Conservation (phyloP, 768 basidiomycete genomes). For the Tylopilus cervinicoccineus region DNA sequence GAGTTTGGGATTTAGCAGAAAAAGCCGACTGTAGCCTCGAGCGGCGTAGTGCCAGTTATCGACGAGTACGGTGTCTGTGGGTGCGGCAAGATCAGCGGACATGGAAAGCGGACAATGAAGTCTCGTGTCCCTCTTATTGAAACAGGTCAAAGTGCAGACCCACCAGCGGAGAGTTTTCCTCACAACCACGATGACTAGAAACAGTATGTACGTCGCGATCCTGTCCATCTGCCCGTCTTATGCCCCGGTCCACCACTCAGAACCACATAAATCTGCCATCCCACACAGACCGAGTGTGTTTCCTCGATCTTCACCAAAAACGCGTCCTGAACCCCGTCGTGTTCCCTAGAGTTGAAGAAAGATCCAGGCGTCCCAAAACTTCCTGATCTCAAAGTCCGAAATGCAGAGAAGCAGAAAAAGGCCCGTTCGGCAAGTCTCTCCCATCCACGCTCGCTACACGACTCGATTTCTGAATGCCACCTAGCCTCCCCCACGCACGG, state of each 20-base stretch:
- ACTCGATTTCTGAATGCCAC: neutral
- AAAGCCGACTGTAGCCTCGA: too few relatives aligned
- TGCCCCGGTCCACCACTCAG: constrained; percentile 7
- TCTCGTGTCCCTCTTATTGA: too few relatives aligned
- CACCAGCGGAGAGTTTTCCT: constrained; percentile 39
- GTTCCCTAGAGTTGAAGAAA: constrained; percentile 67
- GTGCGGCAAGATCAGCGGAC: too few relatives aligned
- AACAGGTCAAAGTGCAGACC: too few relatives aligned
- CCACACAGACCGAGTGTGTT: constrained; percentile 27
- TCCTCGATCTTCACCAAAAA: neutral
- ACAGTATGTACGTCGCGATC: constrained; percentile 24
- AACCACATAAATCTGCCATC: constrained; percentile 21
- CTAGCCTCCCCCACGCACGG: constrained; percentile 29
- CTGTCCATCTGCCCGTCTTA: neutral
- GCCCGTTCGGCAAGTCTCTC: constrained; percentile 36
- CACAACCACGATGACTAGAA: constrained; percentile 27
- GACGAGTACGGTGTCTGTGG: too few relatives aligned
- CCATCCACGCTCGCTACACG: neutral
- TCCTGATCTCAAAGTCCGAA: constrained; percentile 62
- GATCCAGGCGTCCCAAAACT: constrained; percentile 87
- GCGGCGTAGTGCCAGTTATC: too few relatives aligned
- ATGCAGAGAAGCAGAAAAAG: constrained; percentile 47
- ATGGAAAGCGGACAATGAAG: too few relatives aligned
- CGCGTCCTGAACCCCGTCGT: neutral
- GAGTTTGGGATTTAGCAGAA: too few relatives aligned